Evolutionary conservation across 73 alveolate genomes (phyloP).

Genomic region (Paramecium caudatum): DNA sequence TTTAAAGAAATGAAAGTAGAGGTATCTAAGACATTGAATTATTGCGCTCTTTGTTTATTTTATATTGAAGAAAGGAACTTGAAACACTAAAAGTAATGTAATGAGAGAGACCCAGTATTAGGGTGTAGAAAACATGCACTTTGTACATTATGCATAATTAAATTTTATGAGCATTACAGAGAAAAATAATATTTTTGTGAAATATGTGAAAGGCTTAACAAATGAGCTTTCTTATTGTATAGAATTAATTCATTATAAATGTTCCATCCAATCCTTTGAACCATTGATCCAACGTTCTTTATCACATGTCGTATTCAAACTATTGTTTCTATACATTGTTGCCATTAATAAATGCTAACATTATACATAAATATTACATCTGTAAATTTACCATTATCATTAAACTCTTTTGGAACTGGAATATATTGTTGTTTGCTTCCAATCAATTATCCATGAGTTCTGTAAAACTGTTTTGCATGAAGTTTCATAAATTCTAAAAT

Average conservation of each 20-base stretch:
- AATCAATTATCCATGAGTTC: conserved; percentile 66
- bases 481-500: conserved; percentile 66
- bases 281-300: conserved; percentile 93
- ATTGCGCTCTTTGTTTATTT: conserved; percentile 11
- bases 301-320: conserved; percentile 91
- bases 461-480: conserved; percentile 71
- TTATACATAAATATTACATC: conserved; percentile 46
- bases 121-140: background rate
- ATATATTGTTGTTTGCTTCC: conserved; percentile 52
- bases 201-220: background rate
- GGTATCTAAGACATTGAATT: background rate
- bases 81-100: background rate
- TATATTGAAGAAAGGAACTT: background rate
- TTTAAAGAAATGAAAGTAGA: background rate
- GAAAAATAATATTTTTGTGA: too few species aligned
- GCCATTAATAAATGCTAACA: conserved; percentile 83
- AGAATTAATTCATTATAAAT: conserved; percentile 69
- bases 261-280: conserved; percentile 96
- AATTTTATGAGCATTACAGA: too few species aligned
- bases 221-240: background rate
- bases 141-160: too few species aligned
- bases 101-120: background rate
- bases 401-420: conserved; percentile 67
- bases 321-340: conserved; percentile 92
- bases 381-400: conserved; percentile 75